Conservation (phyloP, 2,329 filamentous ascomycete genomes). For the Myrmaecium sp. region DNA sequence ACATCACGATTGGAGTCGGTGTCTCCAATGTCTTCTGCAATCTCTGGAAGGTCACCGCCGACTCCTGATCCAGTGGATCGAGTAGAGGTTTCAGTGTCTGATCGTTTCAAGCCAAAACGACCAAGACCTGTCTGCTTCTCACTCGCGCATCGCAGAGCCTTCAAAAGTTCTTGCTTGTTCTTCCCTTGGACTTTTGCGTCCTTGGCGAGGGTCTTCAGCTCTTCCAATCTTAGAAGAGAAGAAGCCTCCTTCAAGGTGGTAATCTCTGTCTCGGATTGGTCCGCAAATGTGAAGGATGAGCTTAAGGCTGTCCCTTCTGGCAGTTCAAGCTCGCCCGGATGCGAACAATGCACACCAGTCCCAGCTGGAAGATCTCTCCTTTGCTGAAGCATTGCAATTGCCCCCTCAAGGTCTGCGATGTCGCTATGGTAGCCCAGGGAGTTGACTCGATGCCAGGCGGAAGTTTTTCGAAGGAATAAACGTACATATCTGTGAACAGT, state of each 20-base stretch:
- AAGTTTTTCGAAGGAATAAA: conserved; percentile 80
- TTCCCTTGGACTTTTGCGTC: conserved; percentile 76
- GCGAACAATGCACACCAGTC: too few relatives aligned
- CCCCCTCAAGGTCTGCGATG: conserved; percentile 53
- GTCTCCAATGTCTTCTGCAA: conserved; percentile 20
- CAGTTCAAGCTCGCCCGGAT: conserved; percentile 32
- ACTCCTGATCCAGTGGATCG: conserved; percentile 25
- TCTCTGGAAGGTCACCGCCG: conserved; percentile 9
- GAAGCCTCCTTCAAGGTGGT: conserved; percentile 69
- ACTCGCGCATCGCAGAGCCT: conserved; percentile 56
- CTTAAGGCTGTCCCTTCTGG: conserved; percentile 33
- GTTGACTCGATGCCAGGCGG: conserved; percentile 73
- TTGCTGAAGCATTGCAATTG: conserved; percentile 48
- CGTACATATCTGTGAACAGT: conserved; percentile 57
- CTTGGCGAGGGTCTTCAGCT: conserved; percentile 69
- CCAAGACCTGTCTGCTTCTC: conserved; percentile 60
- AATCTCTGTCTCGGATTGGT: conserved; percentile 57
- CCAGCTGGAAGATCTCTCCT: conserved; percentile 37
- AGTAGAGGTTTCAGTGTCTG: conserved; percentile 40
- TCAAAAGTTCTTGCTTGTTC: conserved; percentile 67
- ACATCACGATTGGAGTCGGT: conserved; percentile 46
- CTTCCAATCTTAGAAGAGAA: conserved; percentile 65
- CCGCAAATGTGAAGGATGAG: conserved; percentile 57
- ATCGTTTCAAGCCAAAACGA: conserved; percentile 48
- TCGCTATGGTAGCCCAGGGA: conserved; percentile 68